Conservation (phyloP, 208 protist genomes). For the Leishmania gerbilli region DNA sequence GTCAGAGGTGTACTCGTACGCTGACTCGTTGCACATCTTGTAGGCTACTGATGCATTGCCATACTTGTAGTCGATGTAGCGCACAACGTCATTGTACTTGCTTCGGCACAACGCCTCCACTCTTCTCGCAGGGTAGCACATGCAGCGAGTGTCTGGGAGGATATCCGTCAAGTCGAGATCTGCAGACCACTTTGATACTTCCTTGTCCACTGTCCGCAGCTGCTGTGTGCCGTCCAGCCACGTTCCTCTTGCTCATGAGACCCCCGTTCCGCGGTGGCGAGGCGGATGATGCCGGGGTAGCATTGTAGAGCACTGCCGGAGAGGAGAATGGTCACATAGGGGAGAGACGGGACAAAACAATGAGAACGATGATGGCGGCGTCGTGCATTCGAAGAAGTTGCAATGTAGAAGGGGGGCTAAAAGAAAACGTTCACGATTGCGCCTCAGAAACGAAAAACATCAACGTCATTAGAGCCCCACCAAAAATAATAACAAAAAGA, state of each 20-base stretch:
- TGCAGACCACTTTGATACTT: conserved; percentile 54
- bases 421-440: not conserved
- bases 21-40: conserved; percentile 91
- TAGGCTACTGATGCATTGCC: conserved; percentile 91
- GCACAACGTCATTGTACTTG: conserved; percentile 61
- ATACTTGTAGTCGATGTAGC: conserved; percentile 87
- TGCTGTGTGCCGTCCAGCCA: not conserved
- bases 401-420: no score
- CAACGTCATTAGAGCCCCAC: not conserved
- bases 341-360: not conserved
- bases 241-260: not conserved
- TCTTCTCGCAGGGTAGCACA: conserved; percentile 92
- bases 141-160: conserved; percentile 89
- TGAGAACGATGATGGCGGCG: no score
- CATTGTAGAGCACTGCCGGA: not conserved
- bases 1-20: conserved; percentile 75
- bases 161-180: conserved; percentile 94
- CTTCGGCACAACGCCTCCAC: conserved; percentile 95
- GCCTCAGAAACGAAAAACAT: not conserved
- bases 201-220: conserved; percentile 59
- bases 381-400: not conserved
- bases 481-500: no score
- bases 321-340: not conserved
- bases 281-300: not conserved
- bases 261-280: not conserved